Evolutionary conservation across 306 rosid species (phyloP), one percentile per base, ranked within the genome.

Genomic region (Prunus dulcis): DNA sequence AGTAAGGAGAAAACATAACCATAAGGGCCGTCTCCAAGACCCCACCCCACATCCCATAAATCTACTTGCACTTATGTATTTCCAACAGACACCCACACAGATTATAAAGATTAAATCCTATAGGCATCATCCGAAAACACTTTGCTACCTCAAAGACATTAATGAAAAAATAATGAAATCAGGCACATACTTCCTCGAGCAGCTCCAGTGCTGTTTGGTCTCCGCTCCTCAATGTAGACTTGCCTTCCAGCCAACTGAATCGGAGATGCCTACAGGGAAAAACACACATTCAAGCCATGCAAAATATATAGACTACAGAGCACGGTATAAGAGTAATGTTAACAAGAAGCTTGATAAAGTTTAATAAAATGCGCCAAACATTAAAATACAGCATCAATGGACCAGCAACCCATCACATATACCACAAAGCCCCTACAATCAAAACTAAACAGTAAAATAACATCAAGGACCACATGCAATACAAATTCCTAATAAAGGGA

Each of bases 161-260:
- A 32, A 71, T 14, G 4, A 63, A 22, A 38, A 64, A 72, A 72
- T 12, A 76, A 18, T 53, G 50, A 76, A 71, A 49, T 51, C 19
- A 47, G 72, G 75, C 73, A 68, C 88, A 77, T 92, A 95, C 99
- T 95, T 92, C 96, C 98, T 55, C 96, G 85, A 64, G 91, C 66
- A 11, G 86, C 81, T 76, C 81, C 76, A 43, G 79, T 65, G 78
- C 84, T 91, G 91, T 89, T 92, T 72, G 97, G 96, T 84, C 97
- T 92, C 41, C 96, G 92, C 82, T 89, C 97, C 86, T 92, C 96
- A 34, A 95, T 86, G 87, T 92, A 92, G 64, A 95, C 86, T 86
- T 84, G 96, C 80, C 97, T 89, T 80, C 97, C 99, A 79, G 87
- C 96, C 81, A 96, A 82, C 55, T 86, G 93, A 72, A 92, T 86